phyloP scores from a whole-genome alignment of 2,329 filamentous ascomycete genomes.

The Fusarium siculi region DNA sequence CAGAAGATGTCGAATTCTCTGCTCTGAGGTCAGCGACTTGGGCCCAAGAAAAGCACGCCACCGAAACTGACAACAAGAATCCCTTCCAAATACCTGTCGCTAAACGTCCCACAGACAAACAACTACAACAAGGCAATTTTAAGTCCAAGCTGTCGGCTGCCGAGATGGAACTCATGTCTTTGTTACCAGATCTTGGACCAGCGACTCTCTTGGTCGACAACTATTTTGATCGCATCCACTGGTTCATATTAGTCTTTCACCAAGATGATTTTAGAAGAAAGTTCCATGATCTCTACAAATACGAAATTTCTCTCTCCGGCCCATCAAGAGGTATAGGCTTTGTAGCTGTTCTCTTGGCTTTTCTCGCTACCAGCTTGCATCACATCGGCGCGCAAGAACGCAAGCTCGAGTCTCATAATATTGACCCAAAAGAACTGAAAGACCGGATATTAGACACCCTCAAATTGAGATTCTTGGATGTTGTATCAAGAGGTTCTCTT shows the following conservation, averaged over 20 bases:
- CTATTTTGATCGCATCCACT: background rate
- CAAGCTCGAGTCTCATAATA: background rate
- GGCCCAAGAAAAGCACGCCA: background rate
- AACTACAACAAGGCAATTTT: background rate
- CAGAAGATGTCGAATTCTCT: rapidly evolving
- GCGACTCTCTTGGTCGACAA: background rate
- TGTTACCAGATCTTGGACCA: rapidly evolving
- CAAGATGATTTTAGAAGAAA: background rate
- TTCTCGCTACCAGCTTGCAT: conserved; percentile 25
- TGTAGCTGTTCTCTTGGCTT: conserved; percentile 21
- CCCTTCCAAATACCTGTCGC: too few species aligned
- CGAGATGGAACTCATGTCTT: background rate
- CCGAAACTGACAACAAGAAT: too few species aligned
- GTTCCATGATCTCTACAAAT: background rate
- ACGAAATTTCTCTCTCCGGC: too few species aligned
- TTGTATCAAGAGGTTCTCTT: conserved; percentile 37
- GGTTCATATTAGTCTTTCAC: background rate
- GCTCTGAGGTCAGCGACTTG: background rate
- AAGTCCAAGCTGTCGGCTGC: background rate
- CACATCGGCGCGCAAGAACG: conserved; percentile 1
- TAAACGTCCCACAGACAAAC: background rate
- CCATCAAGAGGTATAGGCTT: conserved; percentile 5
- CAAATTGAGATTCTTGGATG: conserved; percentile 18
- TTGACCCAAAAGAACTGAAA: background rate
- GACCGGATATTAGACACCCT: background rate